Percentiles rank a stretch among this genome's conserved stretches.
Conservation (phyloP, 495 filamentous ascomycete species). For the Apiosordaria backusii region DNA sequence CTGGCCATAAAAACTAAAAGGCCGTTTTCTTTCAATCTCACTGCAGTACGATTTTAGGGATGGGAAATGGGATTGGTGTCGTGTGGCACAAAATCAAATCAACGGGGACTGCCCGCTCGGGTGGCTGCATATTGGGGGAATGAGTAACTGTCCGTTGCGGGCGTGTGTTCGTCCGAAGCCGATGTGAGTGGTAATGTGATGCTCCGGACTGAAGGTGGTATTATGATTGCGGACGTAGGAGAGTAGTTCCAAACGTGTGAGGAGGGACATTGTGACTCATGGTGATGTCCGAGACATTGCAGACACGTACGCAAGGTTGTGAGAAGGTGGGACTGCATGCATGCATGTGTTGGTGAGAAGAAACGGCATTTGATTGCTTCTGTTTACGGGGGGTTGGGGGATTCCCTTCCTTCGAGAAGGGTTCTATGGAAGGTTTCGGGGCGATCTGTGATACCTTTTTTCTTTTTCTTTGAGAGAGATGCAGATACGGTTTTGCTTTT, state of each 20-base stretch:
- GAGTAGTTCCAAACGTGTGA: neutral
- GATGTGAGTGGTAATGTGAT: no score
- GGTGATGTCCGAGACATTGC: neutral
- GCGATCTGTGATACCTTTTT: neutral
- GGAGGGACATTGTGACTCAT: neutral
- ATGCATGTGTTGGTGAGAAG: neutral
- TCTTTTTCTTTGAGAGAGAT: neutral
- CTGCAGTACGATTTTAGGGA: no score
- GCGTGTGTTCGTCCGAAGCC: no score
- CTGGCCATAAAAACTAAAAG: no score
- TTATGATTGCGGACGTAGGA: neutral
- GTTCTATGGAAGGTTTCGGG: constrained; percentile 1
- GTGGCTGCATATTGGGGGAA: no score
- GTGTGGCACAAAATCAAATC: no score
- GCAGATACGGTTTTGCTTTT: neutral
- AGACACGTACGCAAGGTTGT: neutral
- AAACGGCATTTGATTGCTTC: neutral
- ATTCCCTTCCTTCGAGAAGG: constrained; percentile 1
- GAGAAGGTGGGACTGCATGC: neutral
- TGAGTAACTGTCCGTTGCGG: no score
- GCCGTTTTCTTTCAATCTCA: no score
- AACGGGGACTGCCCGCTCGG: no score
- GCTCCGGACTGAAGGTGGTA: no score
- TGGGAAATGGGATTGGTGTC: no score
- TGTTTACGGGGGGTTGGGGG: neutral